phyloP scores from a whole-genome alignment of 305 asterid genomes.

The Salvia sclarea region DNA sequence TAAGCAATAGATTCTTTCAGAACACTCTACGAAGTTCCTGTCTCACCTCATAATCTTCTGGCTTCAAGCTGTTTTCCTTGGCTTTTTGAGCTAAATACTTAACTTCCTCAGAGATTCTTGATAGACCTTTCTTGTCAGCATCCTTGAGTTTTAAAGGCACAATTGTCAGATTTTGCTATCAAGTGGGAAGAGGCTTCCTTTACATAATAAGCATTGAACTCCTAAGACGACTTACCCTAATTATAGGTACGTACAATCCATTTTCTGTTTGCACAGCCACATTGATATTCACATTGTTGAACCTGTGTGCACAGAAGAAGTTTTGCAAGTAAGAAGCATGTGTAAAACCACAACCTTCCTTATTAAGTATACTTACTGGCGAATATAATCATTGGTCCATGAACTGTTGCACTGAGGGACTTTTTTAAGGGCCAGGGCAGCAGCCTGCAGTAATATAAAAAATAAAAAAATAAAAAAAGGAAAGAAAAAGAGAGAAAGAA shows the following conservation, averaged over 20 bases:
- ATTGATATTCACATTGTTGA: slow-evolving; percentile 68
- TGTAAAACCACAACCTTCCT: slow-evolving; percentile 5
- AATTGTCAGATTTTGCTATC: slow-evolving; percentile 19
- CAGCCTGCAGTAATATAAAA: slow-evolving; percentile 97
- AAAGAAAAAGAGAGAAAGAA: too few species aligned
- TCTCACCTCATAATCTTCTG: slow-evolving; percentile 91
- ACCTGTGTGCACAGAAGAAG: slow-evolving; percentile 52
- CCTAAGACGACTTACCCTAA: slow-evolving; percentile 54
- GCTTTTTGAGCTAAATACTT: slow-evolving; percentile 84
- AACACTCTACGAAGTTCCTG: background rate
- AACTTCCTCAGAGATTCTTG: slow-evolving; percentile 83
- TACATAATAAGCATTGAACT: slow-evolving; percentile 9
- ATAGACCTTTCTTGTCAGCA: slow-evolving; percentile 95
- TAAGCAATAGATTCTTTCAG: background rate
- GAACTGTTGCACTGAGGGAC: slow-evolving; percentile 56
- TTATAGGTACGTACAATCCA: slow-evolving; percentile 86
- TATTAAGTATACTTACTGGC: slow-evolving; percentile 69
- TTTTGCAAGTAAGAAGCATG: slow-evolving; percentile 23
- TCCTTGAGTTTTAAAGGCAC: slow-evolving; percentile 51
- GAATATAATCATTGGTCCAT: slow-evolving; percentile 46
- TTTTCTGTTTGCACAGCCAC: slow-evolving; percentile 98
- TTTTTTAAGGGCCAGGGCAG: slow-evolving; percentile 96
- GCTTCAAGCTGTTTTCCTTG: slow-evolving; percentile 85
- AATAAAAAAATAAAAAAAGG: too few species aligned
- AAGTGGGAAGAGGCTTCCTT: background rate